phyloP scores from a whole-genome alignment of 139 green algal species.

The Haematococcus sp. region DNA sequence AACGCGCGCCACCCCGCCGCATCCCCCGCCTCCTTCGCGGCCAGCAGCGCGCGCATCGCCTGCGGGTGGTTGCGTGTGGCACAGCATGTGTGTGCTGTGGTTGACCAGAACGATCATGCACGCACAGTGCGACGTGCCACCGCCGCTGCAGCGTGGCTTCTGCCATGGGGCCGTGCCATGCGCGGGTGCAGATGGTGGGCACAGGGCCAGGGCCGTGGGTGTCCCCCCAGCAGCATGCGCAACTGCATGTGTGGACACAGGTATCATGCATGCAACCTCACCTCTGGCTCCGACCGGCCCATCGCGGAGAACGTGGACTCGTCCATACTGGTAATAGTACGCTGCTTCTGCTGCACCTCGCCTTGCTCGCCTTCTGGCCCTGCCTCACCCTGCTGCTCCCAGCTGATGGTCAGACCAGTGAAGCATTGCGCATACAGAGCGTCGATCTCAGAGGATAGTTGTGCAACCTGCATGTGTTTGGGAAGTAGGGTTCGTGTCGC shows the following conservation, averaged over 20 bases:
- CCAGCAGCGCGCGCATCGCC: slow-evolving; percentile 42
- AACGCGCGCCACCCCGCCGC: slow-evolving; percentile 53
- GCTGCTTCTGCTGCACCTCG: background rate
- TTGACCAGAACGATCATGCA: too few relatives aligned
- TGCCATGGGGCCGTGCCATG: too few relatives aligned
- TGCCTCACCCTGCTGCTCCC: slow-evolving; percentile 5
- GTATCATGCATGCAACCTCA: background rate
- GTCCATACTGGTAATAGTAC: slow-evolving; percentile 8
- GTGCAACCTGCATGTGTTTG: slow-evolving; percentile 17
- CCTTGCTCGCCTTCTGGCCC: background rate
- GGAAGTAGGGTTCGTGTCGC: too few relatives aligned
- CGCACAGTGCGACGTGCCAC: too few relatives aligned
- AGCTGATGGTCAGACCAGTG: slow-evolving; percentile 16
- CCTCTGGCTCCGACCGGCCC: slow-evolving; percentile 21
- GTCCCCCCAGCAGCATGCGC: too few relatives aligned
- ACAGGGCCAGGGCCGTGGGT: too few relatives aligned
- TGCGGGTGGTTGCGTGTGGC: slow-evolving; percentile 1
- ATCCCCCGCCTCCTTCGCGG: slow-evolving; percentile 41
- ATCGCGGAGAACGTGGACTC: slow-evolving; percentile 46
- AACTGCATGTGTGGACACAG: background rate
- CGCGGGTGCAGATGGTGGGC: too few relatives aligned
- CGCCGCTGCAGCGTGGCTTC: too few relatives aligned
- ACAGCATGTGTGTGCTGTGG: background rate
- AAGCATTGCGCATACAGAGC: slow-evolving; percentile 52
- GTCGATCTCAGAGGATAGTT: slow-evolving; percentile 44